Conservation (phyloP, 345 rosid genomes). For the Rhizophora apiculata region DNA sequence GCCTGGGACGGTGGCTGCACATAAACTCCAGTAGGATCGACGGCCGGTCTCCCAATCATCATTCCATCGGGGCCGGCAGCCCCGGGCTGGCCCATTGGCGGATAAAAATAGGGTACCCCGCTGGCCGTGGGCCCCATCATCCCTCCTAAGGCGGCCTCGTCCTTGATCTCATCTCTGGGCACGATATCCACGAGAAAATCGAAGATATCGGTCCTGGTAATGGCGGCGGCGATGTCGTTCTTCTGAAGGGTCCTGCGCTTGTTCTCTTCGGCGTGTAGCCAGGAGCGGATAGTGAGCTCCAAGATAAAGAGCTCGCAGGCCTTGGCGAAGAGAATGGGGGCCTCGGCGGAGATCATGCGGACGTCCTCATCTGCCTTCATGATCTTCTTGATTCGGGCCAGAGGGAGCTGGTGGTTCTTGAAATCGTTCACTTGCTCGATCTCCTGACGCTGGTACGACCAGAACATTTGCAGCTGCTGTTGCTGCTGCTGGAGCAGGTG, state of each 20-base stretch:
- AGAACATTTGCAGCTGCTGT: conserved; percentile 86
- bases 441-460: conserved; percentile 86
- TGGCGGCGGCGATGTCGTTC: conserved; percentile 92
- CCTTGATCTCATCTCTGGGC: conserved; percentile 87
- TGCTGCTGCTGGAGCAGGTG: conserved; percentile 91
- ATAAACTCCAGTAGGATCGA: conserved; percentile 67
- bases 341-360: conserved; percentile 98
- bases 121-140: conserved; percentile 64
- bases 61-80: conserved; percentile 53
- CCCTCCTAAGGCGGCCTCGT: conserved; percentile 59
- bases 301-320: conserved; percentile 95
- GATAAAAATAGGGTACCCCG: conserved; percentile 81
- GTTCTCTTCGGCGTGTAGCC: conserved; percentile 98
- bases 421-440: conserved; percentile 90
- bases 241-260: conserved; percentile 91
- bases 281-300: conserved; percentile 92
- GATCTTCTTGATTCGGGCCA: conserved; percentile 92
- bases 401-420: conserved; percentile 96
- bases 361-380: conserved; percentile 99
- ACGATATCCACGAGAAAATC: conserved; percentile 90
- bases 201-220: conserved; percentile 83
- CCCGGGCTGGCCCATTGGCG: conserved; percentile 77
- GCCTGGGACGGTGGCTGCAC: conserved; percentile 91
- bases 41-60: conserved; percentile 88
- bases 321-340: conserved; percentile 84